These are phyloP conservation scores for Penicillium janthinellum DNA, from an alignment of 2,329 filamentous ascomycete genomes.

Conservation along the genomic window DNA sequence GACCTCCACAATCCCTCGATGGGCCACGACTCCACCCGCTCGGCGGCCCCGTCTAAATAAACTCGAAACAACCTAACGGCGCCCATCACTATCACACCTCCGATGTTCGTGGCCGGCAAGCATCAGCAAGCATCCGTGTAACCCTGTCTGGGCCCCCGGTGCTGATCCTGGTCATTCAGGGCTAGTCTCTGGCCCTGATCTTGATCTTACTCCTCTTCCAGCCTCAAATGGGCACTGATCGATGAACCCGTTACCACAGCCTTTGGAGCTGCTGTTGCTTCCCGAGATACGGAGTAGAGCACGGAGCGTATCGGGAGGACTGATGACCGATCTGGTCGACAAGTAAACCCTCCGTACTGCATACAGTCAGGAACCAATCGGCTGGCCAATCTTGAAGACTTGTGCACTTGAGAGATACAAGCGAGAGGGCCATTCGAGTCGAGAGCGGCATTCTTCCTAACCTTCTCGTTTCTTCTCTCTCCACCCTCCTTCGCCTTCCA, in stretches of 20 bases:
- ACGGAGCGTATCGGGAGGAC: not conserved
- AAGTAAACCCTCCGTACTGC: not conserved
- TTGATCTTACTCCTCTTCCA: slow-evolving; percentile 2
- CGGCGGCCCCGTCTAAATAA: slow-evolving; percentile 35
- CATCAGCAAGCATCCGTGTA: slow-evolving; percentile 15
- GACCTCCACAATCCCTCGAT: not conserved
- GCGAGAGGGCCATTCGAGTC: not conserved
- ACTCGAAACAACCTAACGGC: slow-evolving; percentile 46
- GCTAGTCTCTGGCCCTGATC: not conserved
- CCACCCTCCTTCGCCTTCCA: not conserved
- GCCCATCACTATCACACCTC: slow-evolving; percentile 18
- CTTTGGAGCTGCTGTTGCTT: slow-evolving; percentile 9
- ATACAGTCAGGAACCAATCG: not conserved
- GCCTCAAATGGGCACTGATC: slow-evolving; percentile 12
- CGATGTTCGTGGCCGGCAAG: slow-evolving; percentile 14
- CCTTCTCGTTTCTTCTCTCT: not conserved
- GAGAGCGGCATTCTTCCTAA: not conserved
- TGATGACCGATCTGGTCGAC: not conserved
- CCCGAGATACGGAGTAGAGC: not conserved
- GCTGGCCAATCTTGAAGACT: not conserved
- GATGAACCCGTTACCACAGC: slow-evolving; percentile 9
- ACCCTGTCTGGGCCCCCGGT: slow-evolving; percentile 10
- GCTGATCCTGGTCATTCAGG: not conserved
- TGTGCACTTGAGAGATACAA: not conserved
- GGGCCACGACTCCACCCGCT: slow-evolving; percentile 11